Base-by-base conservation (phyloP, 1,284 basidiomycete genomes). In the Leccinum cinnamomeum region DNA sequence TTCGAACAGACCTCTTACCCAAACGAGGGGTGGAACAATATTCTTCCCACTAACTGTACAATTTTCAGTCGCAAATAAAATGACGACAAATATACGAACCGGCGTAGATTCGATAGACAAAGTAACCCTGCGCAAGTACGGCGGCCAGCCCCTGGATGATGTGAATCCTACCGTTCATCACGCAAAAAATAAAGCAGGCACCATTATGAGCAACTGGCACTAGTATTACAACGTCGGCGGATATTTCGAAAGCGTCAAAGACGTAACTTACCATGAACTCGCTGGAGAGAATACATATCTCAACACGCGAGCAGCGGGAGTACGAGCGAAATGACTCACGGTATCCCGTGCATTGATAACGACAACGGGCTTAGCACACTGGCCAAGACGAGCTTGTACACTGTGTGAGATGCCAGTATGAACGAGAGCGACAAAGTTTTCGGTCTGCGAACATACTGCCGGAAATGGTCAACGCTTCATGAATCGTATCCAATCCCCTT, bases 31-130 rank as follows among this genome's bases (percentile, higher is more conserved):
- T 8, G 18, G 18, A 23, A 57, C 8, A 20, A 23, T 8, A 16
- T 35, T 48, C 12, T 8, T 33, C 11, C 28, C 44, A 12, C 44
- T 57, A 25, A 57, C 56, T 57, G 5, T 11, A 35, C 5, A 20
- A 6, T 5, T 35, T 5, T 57, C 12, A 33, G 30, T 46, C 5
- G 5, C 12, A 23, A 7, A 51, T 10, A 46, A 50, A 28, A 23
- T 18, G 5, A 14, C 2, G 14, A 23, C n/a, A 11, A 14, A 10
- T 53, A 10, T 1, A 57, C 68, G 14, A 25, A 68, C 68, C 57
- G 0, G 61, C 1, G 6, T 63, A 69, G 18, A 71, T 54, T 46
- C 67, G 67, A 41, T 71, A 41, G n/a, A 63, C 51, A 16, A 68
- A 64, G 64, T 59, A 70, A 1, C 64, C 68, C n/a, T 68, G 63